Percentiles rank a stretch among this genome's conserved stretches.
phyloP scores from a whole-genome alignment of 2,329 filamentous ascomycete genomes.

The Beauveria caledonica region DNA sequence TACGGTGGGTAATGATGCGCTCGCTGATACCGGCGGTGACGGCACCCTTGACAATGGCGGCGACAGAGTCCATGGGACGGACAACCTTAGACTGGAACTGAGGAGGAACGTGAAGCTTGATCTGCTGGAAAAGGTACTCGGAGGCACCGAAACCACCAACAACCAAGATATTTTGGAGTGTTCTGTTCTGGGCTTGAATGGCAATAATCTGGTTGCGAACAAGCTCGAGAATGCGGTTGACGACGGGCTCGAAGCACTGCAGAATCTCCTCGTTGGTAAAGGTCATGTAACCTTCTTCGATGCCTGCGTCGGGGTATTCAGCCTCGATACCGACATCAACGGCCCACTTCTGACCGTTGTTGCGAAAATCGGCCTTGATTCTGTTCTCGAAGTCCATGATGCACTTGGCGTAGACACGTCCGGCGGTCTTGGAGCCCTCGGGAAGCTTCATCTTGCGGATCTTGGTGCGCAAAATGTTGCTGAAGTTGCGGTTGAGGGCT shows the following conservation, averaged over 20 bases:
- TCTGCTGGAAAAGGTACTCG: slow-evolving; percentile 98
- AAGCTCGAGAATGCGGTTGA: slow-evolving; percentile 91
- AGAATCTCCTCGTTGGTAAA: slow-evolving; percentile 99
- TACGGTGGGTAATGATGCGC: slow-evolving; percentile 90
- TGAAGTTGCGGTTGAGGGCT: slow-evolving; percentile 94
- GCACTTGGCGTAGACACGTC: slow-evolving; percentile 96
- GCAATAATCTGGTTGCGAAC: slow-evolving; percentile 98
- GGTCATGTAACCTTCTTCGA: slow-evolving; percentile 99
- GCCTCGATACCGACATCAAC: slow-evolving; percentile 98
- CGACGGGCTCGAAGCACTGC: slow-evolving; percentile 97
- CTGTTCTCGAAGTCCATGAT: slow-evolving; percentile 99
- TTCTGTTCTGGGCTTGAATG: slow-evolving; percentile 92
- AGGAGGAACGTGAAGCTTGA: slow-evolving; percentile 94
- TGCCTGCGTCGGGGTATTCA: slow-evolving; percentile 93
- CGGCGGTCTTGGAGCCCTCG: slow-evolving; percentile 93
- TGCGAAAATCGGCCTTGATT: slow-evolving; percentile 99
- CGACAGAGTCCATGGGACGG: slow-evolving; percentile 96
- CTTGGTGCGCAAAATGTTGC: slow-evolving; percentile 94
- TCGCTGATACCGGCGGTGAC: slow-evolving; percentile 98
- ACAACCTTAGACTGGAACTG: slow-evolving; percentile 99
- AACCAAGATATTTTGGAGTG: slow-evolving; percentile 90
- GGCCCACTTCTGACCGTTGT: slow-evolving; percentile 98
- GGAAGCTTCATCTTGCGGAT: slow-evolving; percentile 99
- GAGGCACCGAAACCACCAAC: slow-evolving; percentile 98
- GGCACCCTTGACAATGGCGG: slow-evolving; percentile 95